These are phyloP conservation scores for Blastomyces parvus DNA, from an alignment of 2,329 filamentous ascomycete species.

Conservation along the genomic window DNA sequence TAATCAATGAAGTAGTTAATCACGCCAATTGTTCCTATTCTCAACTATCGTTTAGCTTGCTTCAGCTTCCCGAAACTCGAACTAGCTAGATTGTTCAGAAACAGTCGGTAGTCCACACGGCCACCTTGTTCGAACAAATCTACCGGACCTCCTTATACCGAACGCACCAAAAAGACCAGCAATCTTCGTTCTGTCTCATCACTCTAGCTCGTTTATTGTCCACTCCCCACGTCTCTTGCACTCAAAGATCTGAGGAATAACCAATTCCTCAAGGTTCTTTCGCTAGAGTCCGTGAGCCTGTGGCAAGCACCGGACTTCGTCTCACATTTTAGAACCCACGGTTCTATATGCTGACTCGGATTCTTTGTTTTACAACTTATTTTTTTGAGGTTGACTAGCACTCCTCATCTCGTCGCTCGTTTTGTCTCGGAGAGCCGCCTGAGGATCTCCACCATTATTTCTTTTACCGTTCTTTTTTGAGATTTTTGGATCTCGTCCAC, in stretches of 20 bases:
- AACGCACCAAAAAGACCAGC: not conserved
- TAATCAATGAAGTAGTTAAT: constrained; percentile 34
- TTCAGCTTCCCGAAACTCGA: constrained; percentile 24
- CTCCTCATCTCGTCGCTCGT: constrained; percentile 34
- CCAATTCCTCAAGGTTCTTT: constrained; percentile 14
- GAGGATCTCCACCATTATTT: constrained; percentile 29
- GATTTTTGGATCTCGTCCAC: constrained; percentile 35
- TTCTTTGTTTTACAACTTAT: constrained; percentile 21
- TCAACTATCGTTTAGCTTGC: constrained; percentile 25
- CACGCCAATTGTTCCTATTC: constrained; percentile 22
- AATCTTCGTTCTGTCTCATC: constrained; percentile 4
- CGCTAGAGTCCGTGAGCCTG: constrained; percentile 14
- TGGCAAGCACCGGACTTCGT: constrained; percentile 5
- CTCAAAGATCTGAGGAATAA: constrained; percentile 7
- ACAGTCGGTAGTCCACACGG: not conserved
- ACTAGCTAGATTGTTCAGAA: constrained; percentile 4
- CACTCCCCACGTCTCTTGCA: not conserved
- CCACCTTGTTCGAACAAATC: not conserved
- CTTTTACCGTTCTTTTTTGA: constrained; percentile 22
- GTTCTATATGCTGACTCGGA: constrained; percentile 31
- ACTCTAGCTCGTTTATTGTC: not conserved
- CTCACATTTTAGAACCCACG: constrained; percentile 20
- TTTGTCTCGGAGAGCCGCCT: constrained; percentile 34
- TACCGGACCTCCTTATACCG: not conserved
- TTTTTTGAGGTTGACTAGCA: constrained; percentile 26